phyloP scores from a whole-genome alignment of 108 stramenopile genomes.

The Nannochloropsis gaditana region DNA sequence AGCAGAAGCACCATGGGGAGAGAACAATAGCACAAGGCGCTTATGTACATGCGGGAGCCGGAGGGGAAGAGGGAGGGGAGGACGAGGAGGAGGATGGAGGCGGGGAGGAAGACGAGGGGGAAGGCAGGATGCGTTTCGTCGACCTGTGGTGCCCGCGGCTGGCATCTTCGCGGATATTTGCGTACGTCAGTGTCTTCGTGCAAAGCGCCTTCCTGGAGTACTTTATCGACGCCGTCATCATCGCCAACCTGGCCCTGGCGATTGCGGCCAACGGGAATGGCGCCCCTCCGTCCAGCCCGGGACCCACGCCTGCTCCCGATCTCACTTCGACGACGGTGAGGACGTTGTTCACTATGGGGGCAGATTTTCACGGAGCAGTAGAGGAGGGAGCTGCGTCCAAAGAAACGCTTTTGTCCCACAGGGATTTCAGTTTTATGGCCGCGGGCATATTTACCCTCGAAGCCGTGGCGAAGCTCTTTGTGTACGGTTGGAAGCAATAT shows the following conservation, averaged over 20 bases:
- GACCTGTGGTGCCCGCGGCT: not conserved
- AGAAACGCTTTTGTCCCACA: not conserved
- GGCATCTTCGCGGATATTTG: not conserved
- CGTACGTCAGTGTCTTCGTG: not conserved
- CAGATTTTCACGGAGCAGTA: not conserved
- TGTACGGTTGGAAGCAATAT: not conserved
- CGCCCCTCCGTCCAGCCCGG: not conserved
- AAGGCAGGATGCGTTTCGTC: not conserved
- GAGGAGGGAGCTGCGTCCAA: not conserved
- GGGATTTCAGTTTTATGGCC: not conserved
- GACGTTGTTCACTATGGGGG: not conserved
- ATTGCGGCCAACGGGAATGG: not conserved
- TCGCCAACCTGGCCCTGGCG: conserved; percentile 15
- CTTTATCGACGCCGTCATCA: not conserved
- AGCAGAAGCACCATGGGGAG: not conserved
- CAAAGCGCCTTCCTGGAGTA: conserved; percentile 5
- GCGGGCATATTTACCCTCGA: not conserved
- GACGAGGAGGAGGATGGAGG: not conserved
- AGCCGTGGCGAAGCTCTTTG: not conserved
- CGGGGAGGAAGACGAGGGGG: not conserved
- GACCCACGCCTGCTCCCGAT: not conserved
- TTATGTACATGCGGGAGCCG: not conserved
- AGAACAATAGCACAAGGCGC: not conserved
- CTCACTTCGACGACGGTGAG: not conserved
- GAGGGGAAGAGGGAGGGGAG: not conserved